Evolutionary conservation across 345 rosid species (phyloP).

Genomic region (Excoecaria agallocha): DNA sequence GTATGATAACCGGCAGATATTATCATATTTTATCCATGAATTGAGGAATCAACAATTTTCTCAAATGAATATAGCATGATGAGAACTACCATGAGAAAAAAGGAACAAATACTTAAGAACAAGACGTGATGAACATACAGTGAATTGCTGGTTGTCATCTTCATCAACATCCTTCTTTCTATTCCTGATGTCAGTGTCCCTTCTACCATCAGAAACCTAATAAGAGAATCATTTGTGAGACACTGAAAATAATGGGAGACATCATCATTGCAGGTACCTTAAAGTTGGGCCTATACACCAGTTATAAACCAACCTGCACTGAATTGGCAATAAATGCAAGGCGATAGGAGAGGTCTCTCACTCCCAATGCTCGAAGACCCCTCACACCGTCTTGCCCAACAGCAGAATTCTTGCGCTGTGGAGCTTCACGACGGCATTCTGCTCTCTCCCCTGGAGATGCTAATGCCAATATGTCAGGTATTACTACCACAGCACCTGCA

Average conservation of each 20-base stretch:
- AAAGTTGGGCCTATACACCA: background rate
- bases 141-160: conserved; percentile 72
- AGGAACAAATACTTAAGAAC: background rate
- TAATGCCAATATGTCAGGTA: conserved; percentile 86
- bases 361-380: conserved; percentile 88
- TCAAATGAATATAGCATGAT: background rate
- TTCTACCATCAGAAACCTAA: conserved; percentile 85
- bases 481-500: conserved; percentile 86
- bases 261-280: background rate
- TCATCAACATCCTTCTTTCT: conserved; percentile 83
- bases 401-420: conserved; percentile 56
- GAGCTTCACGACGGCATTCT: conserved; percentile 71
- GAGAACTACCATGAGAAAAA: background rate
- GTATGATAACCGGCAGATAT: too few species aligned
- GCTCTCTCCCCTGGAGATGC: conserved; percentile 97
- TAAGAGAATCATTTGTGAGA: conserved; percentile 15
- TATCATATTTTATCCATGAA: too few species aligned
- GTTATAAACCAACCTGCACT: conserved; percentile 64
- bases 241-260: background rate
- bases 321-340: conserved; percentile 94
- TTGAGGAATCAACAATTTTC: too few species aligned
- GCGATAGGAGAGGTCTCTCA: conserved; percentile 88
- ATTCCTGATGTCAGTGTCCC: conserved; percentile 71
- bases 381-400: conserved; percentile 77
- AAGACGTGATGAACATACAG: conserved; percentile 38